A percentile compares a stretch with the other conserved stretches of the same genome.
These are phyloP conservation scores for Spathaspora jeffriesii DNA, from an alignment of 1,139 yeast species.

Conservation along the genomic window DNA sequence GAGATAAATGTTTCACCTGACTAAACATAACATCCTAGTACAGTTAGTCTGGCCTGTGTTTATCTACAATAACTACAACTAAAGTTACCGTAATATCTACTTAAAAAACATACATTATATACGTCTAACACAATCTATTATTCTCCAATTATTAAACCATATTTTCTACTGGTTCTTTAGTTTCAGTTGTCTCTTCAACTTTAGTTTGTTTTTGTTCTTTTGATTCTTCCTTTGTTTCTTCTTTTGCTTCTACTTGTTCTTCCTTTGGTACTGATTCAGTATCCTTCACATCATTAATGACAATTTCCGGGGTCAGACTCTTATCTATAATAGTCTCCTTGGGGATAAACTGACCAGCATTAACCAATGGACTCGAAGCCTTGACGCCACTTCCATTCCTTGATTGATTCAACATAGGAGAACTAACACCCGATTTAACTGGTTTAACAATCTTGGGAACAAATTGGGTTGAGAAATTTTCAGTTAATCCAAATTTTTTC, in stretches of 20 bases:
- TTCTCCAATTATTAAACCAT: slow-evolving; percentile 2
- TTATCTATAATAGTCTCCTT: slow-evolving; percentile 47
- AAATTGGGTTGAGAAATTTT: slow-evolving; percentile 40
- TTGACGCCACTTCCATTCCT: slow-evolving; percentile 10
- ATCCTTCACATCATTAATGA: background rate
- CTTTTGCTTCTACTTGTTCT: background rate
- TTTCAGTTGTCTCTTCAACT: background rate
- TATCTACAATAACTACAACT: too few relatives aligned
- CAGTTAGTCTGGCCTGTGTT: too few relatives aligned
- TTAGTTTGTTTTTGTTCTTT: slow-evolving; percentile 6
- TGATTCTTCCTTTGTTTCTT: slow-evolving; percentile 4
- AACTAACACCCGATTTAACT: too few relatives aligned
- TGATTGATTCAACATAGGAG: slow-evolving; percentile 13
- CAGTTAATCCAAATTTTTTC: slow-evolving; percentile 41
- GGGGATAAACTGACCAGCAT: slow-evolving; percentile 31
- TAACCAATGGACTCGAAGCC: slow-evolving; percentile 27
- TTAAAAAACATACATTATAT: background rate
- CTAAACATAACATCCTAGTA: too few relatives aligned
- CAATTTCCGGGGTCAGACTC: slow-evolving; percentile 4
- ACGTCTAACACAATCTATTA: background rate
- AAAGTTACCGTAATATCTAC: too few relatives aligned
- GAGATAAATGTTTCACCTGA: too few relatives aligned
- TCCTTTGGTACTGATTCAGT: too few relatives aligned
- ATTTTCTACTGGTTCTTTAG: slow-evolving; percentile 7
- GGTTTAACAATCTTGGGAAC: slow-evolving; percentile 31